Percentiles rank a stretch among this genome's conserved stretches.
These are phyloP conservation scores for Citeromyces hawaiiensis DNA, from an alignment of 1,139 yeast species.

Conservation along the genomic window DNA sequence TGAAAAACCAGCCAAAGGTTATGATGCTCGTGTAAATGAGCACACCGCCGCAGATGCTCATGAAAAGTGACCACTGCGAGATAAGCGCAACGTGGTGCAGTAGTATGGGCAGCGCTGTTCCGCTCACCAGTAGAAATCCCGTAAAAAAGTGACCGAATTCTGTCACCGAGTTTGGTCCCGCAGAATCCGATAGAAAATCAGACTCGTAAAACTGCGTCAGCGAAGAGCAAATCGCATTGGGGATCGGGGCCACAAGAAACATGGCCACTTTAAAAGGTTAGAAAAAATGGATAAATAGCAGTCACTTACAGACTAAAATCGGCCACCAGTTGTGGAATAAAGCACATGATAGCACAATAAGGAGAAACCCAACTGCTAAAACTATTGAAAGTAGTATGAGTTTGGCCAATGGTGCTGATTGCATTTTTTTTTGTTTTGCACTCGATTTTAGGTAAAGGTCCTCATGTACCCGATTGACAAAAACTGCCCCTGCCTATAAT, in stretches of 20 bases:
- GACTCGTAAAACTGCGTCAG: constrained; percentile 24
- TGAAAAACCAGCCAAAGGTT: constrained; percentile 57
- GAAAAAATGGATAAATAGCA: neutral
- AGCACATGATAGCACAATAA: constrained; percentile 63
- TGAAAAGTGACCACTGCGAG: constrained; percentile 39
- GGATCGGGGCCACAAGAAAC: constrained; percentile 60
- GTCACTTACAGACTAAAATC: constrained; percentile 39
- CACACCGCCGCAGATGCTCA: constrained; percentile 62
- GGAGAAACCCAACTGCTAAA: constrained; percentile 61
- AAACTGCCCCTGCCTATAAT: too few relatives aligned
- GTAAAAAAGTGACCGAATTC: constrained; percentile 53
- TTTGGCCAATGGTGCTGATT: constrained; percentile 39
- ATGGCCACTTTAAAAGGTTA: constrained; percentile 24
- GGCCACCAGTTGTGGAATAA: constrained; percentile 61
- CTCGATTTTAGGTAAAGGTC: neutral
- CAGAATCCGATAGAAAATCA: constrained; percentile 53
- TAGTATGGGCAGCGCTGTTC: constrained; percentile 51
- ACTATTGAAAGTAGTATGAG: constrained; percentile 60
- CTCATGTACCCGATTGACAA: too few relatives aligned
- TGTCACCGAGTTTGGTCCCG: constrained; percentile 24
- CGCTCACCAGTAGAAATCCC: constrained; percentile 56
- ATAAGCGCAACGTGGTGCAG: constrained; percentile 49
- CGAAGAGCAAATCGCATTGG: constrained; percentile 39
- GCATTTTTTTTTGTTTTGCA: neutral
- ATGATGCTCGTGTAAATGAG: constrained; percentile 62